These are phyloP conservation scores for Pseudomonodictys pantanalensis DNA, from an alignment of 495 filamentous ascomycete genomes.

Conservation along the genomic window DNA sequence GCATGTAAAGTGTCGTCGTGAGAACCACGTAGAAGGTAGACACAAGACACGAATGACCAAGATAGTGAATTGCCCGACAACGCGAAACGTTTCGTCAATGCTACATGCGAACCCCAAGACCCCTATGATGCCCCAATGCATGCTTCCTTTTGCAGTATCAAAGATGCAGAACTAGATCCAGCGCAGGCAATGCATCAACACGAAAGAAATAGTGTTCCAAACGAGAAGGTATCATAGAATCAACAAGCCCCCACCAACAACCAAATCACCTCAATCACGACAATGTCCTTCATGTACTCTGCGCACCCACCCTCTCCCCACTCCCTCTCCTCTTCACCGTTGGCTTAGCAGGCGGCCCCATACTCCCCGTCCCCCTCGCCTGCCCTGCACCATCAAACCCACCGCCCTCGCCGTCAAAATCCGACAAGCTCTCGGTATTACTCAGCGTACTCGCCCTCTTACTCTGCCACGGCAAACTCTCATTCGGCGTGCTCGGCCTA, in stretches of 20 bases:
- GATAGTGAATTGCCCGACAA: too few relatives aligned
- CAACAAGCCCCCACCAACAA: background rate
- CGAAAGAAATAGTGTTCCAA: too few relatives aligned
- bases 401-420: slow-evolving; percentile 4
- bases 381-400: background rate
- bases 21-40: too few relatives aligned
- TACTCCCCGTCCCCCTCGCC: background rate
- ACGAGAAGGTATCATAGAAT: too few relatives aligned
- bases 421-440: slow-evolving; percentile 15
- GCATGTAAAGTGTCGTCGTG: background rate
- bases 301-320: background rate
- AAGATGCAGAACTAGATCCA: too few relatives aligned
- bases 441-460: slow-evolving; percentile 27
- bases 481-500: slow-evolving; percentile 23
- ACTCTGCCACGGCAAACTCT: slow-evolving; percentile 10
- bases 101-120: too few relatives aligned
- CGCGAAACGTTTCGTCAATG: background rate
- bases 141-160: too few relatives aligned
- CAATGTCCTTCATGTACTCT: background rate
- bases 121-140: too few relatives aligned
- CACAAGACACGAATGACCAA: too few relatives aligned
- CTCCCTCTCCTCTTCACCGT: background rate
- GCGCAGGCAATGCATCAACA: too few relatives aligned
- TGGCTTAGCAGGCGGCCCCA: slow-evolving; percentile 10
- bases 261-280: background rate